Evolutionary conservation across 805 yeast genomes (phyloP), one percentile per base, ranked within the genome.

Genomic region (Pichia insulana): DNA sequence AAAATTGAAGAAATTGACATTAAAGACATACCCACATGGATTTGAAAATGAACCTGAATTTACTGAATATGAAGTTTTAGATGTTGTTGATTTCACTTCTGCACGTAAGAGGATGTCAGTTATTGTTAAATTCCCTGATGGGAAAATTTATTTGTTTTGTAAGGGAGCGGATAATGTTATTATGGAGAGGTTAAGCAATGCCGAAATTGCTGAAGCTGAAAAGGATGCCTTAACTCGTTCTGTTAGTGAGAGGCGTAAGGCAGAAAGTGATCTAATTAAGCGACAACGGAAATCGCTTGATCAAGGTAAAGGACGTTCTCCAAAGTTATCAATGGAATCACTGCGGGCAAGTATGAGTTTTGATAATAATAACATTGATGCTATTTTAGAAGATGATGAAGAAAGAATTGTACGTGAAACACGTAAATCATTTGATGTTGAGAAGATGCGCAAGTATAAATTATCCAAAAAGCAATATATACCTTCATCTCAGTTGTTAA

Each of bases 121-220:
- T n/a, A 59, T 90, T 9, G 80, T 88, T 1, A 71, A 65, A 46
- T 76, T 84, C 51, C 96, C 97, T 0, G 83, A 84, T 57, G 76
- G 76, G 7, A 71, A 83, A 45, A 71, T 88, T 18, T 76, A 90
- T 36, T 56, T 92, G 49, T 66, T 92, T 34, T 87, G 96, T 63
- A 92, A 92, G 63, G 99, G 98, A 42, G 98, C 99, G 2, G 98
- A 92, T 59, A 86, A 86, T 54, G 73, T 90, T 10, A 85, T 92
- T 38, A 59, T 89, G 40, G 95, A 89, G 40, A 72, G 84, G 44
- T 67, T 92, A 45, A 70, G 68, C 43, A 68, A 80, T 48, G 50
- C 73, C 0, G 74, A 72, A 2, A 40, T 82, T 38, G 96, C 94
- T 0, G 61, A 64, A 17, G 56, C 59, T n/a, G 86, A 83, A 55